Base-by-base conservation (phyloP, 108 stramenopile species). In the Skeletonema costatum region DNA sequence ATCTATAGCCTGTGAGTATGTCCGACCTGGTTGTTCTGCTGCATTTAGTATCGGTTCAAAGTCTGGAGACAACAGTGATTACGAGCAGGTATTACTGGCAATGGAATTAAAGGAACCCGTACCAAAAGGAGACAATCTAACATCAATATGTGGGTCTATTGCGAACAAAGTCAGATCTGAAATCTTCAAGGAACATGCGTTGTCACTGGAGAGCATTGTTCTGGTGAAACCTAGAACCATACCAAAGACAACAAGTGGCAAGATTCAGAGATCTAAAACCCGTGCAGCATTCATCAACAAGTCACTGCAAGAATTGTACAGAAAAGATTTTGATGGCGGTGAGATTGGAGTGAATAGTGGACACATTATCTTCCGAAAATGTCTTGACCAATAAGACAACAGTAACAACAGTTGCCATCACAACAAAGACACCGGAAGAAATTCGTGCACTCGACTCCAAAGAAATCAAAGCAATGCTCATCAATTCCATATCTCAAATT, bases 231-330 rank as follows among this genome's bases (percentile, higher is more conserved):
- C 94, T 14, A 85, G 91, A 59, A 97, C 96, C 0, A 87, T 99
- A 10, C 97, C 97, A 7, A 99, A 99, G 81, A 99, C 99, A 17
- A 98, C 96, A 13, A 97, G 96, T 60, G 99, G 99, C 9, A 99
- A 99, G 75, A 99, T 99, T 69, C 97, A 97, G 10, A 88, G 99
- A 71, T 74, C 88, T 4, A 97, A 97, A 96, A 97, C 98, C 67
- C 82, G 83, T 36, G 89, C 89, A 68, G 91, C 71, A n/a, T 95
- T 88, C 61, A 38, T 92, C 29, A 85, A 74, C 10, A 83, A 80
- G 9, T 86, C 80, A 14, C 80, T 97, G 29, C 60, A 89, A 39
- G 81, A 87, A 25, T 86, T 97, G 10, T 91, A 87, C 70, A 61
- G 85, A 32, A 88, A 86, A 61, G 78, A 86, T 32, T 91, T 81